A percentile compares a stretch with the other conserved stretches of the same genome.
Evolutionary conservation across 2,329 filamentous ascomycete species (phyloP).

Genomic region (Talaromyces sp.): DNA sequence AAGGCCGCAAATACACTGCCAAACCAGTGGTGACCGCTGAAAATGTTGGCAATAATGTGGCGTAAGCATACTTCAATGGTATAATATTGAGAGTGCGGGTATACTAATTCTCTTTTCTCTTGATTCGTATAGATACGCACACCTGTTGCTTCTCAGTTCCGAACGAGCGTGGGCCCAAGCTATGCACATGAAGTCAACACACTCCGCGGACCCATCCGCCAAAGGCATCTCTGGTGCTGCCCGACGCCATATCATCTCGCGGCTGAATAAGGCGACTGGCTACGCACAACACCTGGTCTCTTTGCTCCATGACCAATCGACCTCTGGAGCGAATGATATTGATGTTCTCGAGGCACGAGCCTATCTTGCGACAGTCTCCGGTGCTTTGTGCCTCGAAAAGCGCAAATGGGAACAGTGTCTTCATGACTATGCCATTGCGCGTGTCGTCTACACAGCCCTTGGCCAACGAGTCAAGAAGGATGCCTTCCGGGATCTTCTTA

Average conservation of each 20-base stretch:
- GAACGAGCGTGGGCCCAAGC: slow-evolving; percentile 95
- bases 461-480: slow-evolving; percentile 68
- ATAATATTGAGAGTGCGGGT: no score
- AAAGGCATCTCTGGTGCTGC: slow-evolving; percentile 78
- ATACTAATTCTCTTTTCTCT: slow-evolving; percentile 13
- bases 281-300: slow-evolving; percentile 69
- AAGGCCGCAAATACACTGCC: slow-evolving; percentile 80
- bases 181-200: slow-evolving; percentile 87
- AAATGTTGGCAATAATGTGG: slow-evolving; percentile 72
- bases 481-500: slow-evolving; percentile 80
- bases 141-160: slow-evolving; percentile 79
- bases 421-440: slow-evolving; percentile 71
- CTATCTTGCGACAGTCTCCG: slow-evolving; percentile 76
- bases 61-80: slow-evolving; percentile 60
- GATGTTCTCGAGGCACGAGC: slow-evolving; percentile 85
- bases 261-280: slow-evolving; percentile 76
- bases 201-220: slow-evolving; percentile 70
- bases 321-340: slow-evolving; percentile 66
- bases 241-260: slow-evolving; percentile 84
- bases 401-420: slow-evolving; percentile 82
- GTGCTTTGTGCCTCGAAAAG: slow-evolving; percentile 82
- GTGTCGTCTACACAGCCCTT: slow-evolving; percentile 81
- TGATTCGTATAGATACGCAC: slow-evolving; percentile 62
- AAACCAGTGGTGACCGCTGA: slow-evolving; percentile 72
- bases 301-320: slow-evolving; percentile 64